Evolutionary conservation across 306 rosid genomes (phyloP), one percentile per base, ranked within the genome.

Genomic region (Inga leiocalycina): DNA sequence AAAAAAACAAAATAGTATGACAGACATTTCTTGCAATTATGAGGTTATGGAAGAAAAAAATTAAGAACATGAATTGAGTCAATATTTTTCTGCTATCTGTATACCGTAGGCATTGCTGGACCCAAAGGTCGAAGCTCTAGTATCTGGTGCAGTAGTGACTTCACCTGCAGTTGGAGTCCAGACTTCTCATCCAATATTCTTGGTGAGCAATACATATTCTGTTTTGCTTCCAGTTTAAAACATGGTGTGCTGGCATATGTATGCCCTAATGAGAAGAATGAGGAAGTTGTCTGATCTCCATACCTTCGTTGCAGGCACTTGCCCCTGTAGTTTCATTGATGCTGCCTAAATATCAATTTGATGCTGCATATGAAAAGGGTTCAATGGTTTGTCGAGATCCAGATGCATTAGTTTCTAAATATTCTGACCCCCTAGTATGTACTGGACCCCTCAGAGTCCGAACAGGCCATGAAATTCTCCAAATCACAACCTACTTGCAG

Each of bases 101-200:
- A 81, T 68, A 81, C 41, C 84, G 39, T 77, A 94, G 99, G 92
- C 94, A 83, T 79, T 87, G 86, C 97, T 91, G 72, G 99, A 96
- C 74, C 94, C 93, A 13, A 88, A 86, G 77, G 71, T 94, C 75
- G 94, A 92, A 88, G 84, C 91, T 76, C 19, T 81, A 54, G 57
- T 94, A 57, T 86, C 88, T 7, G 98, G 98, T 71, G 94, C 88
- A 11, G 91, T 89, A 77, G 77, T 96, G 78, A 92, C 99, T 48
- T 91, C 99, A 34, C 99, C 99, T 19, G 99, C 99, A 1, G 92
- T 96, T 78, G 94, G 98, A 81, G 94, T 96, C 81, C 91, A 90
- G 87, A 78, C 97, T 81, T 79, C 98, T 41, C 93, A 96, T 87
- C 93, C 98, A 6, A 78, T 96, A 80, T 81, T 89, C 75, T 75